Base-by-base conservation (phyloP, 1,284 basidiomycete genomes). In the Rhizoctonia solani region DNA sequence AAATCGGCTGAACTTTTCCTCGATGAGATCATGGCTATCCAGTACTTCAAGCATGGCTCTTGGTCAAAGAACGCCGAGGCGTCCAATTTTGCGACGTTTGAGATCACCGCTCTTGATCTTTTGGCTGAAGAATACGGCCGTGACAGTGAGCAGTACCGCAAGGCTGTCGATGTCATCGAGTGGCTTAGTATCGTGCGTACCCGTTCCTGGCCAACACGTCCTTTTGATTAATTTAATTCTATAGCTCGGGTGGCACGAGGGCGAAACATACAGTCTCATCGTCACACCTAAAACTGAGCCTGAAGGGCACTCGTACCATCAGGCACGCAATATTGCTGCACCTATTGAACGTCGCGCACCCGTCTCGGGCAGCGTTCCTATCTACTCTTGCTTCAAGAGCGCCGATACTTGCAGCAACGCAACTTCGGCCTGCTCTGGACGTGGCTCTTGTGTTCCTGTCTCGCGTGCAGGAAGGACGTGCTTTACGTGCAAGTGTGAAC, bases 401-500 rank as follows among this genome's bases (percentile, higher is more conserved):
- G 76, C 77, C 21, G 80, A 84, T 21, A 76, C 80, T 0, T 93
- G 90, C 74, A 78, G 74, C 19, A 85, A 87, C 71, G 78, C 79
- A 46, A 93, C 90, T 3, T 80, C 79, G 54, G 74, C 79, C 19
- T 93, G 91, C 75, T 88, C 86, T 9, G 87, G 88, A 2, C 82
- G 85, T 53, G 91, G 91, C 0, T 73, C 82, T 69, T 93, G 91
- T 72, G 79, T 83, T 39, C 27, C 59, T 14, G 67, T 70, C 21
- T 82, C 77, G 52, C 87, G 85, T 70, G 82, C 84, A 4, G 88
- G 87, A 16, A 81, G 81, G 68, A 85, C 83, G 4, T 93, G 90
- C 75, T 92, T 84, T 73, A 83, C 89, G 1, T 93, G 91, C 74
- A 79, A 82, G 8, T 93, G 91, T 73, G 75, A 78, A 1, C 77